Percentiles rank a stretch among this genome's conserved stretches.
Evolutionary conservation across 1,284 basidiomycete genomes (phyloP).

Genomic region (Cryptococcus sp.): DNA sequence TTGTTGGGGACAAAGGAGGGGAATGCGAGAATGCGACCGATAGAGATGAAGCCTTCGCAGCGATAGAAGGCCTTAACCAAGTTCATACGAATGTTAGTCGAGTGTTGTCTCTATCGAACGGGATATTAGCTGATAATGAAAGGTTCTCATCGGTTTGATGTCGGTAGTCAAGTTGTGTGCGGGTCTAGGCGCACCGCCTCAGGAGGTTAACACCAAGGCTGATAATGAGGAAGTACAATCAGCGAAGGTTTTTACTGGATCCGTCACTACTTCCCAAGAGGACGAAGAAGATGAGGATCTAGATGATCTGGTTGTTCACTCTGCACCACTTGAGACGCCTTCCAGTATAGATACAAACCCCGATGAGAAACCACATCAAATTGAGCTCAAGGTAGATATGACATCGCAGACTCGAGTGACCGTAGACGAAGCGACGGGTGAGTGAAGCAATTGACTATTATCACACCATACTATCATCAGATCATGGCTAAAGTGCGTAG

Average conservation of each 20-base stretch:
- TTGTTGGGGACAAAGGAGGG: conserved; percentile 15
- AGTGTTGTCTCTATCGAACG: background rate
- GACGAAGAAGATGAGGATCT: background rate
- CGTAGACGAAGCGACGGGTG: background rate
- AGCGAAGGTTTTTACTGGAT: background rate
- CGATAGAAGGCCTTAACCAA: conserved; percentile 29
- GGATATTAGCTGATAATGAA: background rate
- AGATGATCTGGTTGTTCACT: background rate
- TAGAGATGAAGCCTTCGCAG: conserved; percentile 36
- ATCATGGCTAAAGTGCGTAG: background rate
- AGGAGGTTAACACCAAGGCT: background rate
- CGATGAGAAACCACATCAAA: background rate
- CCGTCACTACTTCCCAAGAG: background rate
- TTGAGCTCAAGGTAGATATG: background rate
- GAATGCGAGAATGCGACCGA: conserved; percentile 15
- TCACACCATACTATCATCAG: no score
- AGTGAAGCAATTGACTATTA: background rate
- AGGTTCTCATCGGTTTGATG: conserved; percentile 30
- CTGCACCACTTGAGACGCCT: background rate
- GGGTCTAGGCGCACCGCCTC: background rate
- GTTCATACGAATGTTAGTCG: conserved; percentile 36
- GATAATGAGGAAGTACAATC: background rate
- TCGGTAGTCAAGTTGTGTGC: conserved; percentile 24
- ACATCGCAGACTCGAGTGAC: background rate
- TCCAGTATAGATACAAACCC: background rate